phyloP scores from a whole-genome alignment of 495 filamentous ascomycete genomes.

The Xylaria telfairii region DNA sequence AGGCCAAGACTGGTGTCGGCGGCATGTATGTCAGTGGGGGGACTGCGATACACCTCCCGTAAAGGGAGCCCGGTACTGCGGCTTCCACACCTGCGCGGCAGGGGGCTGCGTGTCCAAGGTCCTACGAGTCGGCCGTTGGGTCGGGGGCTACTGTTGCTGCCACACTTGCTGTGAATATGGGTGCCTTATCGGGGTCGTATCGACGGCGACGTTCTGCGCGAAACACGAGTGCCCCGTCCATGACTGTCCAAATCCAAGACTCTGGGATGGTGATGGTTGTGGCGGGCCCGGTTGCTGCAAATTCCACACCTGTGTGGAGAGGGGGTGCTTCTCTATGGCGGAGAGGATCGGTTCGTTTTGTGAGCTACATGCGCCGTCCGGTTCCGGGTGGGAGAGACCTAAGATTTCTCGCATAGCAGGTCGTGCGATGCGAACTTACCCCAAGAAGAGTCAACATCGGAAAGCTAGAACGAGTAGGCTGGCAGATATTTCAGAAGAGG shows the following conservation, averaged over 20 bases:
- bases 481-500: neutral
- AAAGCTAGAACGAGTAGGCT: neutral
- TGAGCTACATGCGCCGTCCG: neutral
- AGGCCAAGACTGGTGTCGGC: neutral
- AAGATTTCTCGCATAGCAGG: neutral
- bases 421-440: neutral
- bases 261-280: neutral
- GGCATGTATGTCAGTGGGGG: neutral
- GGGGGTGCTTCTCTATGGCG: constrained; percentile 10
- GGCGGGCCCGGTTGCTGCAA: neutral
- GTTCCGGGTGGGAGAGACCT: neutral
- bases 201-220: neutral
- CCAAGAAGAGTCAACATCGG: neutral
- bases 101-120: constrained; percentile 1
- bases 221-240: neutral
- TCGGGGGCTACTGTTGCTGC: constrained; percentile 19
- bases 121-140: neutral
- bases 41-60: neutral
- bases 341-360: neutral
- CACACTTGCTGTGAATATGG: constrained; percentile 6
- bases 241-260: constrained; percentile 16
- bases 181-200: neutral
- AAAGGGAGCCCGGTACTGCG: neutral
- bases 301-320: constrained; percentile 15
- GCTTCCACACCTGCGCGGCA: neutral